phyloP scores from a whole-genome alignment of 2,329 filamentous ascomycete species.

The Metarhizium sp. region DNA sequence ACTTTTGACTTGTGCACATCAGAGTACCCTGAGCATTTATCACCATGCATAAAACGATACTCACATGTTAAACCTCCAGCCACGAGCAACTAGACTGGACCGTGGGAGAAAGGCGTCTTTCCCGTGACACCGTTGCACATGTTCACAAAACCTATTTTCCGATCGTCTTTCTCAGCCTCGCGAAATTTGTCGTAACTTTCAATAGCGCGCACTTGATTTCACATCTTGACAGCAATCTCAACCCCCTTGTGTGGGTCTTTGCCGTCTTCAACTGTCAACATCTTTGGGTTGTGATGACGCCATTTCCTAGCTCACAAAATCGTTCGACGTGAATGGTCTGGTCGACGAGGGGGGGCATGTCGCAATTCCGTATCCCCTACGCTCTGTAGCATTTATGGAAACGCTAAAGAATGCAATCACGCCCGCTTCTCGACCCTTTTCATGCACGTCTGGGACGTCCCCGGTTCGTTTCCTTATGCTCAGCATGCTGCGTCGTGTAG shows the following conservation, averaged over 20 bases:
- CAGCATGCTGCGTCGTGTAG: not conserved
- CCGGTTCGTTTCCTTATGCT: not conserved
- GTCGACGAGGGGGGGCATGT: not conserved
- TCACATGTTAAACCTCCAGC: no score
- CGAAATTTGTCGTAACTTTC: not conserved
- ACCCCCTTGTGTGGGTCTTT: not conserved
- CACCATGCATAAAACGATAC: no score
- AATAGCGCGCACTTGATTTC: not conserved
- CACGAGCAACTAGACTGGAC: no score
- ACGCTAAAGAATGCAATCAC: not conserved
- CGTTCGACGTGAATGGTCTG: no score
- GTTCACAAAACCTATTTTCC: no score
- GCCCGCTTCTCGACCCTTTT: not conserved
- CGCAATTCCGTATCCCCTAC: not conserved
- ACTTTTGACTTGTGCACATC: no score
- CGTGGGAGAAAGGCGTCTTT: no score
- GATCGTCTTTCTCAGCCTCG: no score
- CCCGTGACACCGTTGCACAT: no score
- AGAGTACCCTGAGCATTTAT: no score
- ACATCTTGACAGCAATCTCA: not conserved
- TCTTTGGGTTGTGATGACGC: slow-evolving; percentile 2
- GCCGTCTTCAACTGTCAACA: not conserved
- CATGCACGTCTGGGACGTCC: not conserved
- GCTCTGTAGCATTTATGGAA: not conserved
- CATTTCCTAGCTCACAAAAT: not conserved